Percentiles rank a stretch among this genome's conserved stretches.
Conservation (phyloP, 352 stramenopile species). For the Peronosclerospora sorghi region DNA sequence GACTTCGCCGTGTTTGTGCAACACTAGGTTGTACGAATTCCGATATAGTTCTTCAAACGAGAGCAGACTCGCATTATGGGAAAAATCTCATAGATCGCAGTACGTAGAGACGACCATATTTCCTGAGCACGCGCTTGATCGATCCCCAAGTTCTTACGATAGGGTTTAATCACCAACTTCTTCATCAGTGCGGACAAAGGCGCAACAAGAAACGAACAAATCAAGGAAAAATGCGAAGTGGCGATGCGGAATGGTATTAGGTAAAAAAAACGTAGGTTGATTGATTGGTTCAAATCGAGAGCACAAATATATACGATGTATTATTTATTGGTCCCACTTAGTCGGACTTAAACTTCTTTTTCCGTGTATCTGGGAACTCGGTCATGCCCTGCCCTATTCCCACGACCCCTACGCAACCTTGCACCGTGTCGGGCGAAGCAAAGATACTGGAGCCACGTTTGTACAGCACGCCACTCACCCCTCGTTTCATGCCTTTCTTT, state of each 20-base stretch:
- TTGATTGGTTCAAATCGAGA: too few relatives aligned
- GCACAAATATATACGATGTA: too few relatives aligned
- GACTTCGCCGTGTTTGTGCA: conserved; percentile 97
- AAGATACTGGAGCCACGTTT: conserved; percentile 86
- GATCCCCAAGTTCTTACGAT: conserved; percentile 81
- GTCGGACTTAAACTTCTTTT: conserved; percentile 56
- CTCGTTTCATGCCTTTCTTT: conserved; percentile 65
- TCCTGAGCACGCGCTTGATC: conserved; percentile 68
- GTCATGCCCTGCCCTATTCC: conserved; percentile 85
- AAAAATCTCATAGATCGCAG: conserved; percentile 97
- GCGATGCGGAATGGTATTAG: background rate
- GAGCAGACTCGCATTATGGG: conserved; percentile 92
- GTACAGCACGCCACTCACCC: conserved; percentile 57
- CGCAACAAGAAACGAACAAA: background rate
- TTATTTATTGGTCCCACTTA: too few relatives aligned
- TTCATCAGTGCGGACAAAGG: conserved; percentile 38
- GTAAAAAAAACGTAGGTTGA: background rate
- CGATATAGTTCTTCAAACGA: conserved; percentile 98
- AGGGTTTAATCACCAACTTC: conserved; percentile 87
- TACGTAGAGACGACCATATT: conserved; percentile 74
- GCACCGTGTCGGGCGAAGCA: conserved; percentile 69
- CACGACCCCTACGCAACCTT: conserved; percentile 79
- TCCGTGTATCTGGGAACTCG: conserved; percentile 44
- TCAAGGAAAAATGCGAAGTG: conserved; percentile 4
- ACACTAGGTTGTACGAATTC: conserved; percentile 98